Percentiles rank a stretch among this genome's conserved stretches.
Conservation (phyloP, 129 eudicot genomes). For the Smallanthus sonchifolius region DNA sequence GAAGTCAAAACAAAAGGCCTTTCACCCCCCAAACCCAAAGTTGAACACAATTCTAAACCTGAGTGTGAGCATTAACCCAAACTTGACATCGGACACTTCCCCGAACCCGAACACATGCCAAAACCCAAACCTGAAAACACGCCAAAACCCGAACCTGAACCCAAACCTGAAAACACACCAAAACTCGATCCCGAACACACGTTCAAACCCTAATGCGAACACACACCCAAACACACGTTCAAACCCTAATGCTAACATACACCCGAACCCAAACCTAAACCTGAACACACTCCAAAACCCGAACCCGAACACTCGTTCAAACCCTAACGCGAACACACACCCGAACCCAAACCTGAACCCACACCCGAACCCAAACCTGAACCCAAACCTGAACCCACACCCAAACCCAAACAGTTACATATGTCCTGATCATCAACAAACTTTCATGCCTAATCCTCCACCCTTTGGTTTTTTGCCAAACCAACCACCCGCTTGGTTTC, state of each 20-base stretch:
- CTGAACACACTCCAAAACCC: neutral
- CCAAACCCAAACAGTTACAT: neutral
- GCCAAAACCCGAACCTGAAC: neutral
- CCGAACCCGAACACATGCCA: neutral
- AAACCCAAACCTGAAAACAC: neutral
- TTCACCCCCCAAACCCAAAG: neutral
- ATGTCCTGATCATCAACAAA: constrained; percentile 12
- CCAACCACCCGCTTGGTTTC: neutral
- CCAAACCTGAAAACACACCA: neutral
- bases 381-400: neutral
- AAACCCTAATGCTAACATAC: neutral
- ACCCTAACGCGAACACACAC: neutral
- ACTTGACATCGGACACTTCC: neutral
- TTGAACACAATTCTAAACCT: neutral
- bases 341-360: neutral
- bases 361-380: neutral
- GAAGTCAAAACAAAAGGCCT: constrained; percentile 6
- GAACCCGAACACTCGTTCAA: neutral
- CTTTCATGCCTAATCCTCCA: neutral
- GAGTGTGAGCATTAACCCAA: neutral
- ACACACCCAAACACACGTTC: neutral
- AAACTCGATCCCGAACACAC: neutral
- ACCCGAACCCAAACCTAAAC: neutral
- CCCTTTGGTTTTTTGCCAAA: neutral
- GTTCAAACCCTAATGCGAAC: neutral